Evolutionary conservation across 2,329 filamentous ascomycete species (phyloP), one percentile per base, ranked within the genome.

Genomic region (Grosmannia huntii): DNA sequence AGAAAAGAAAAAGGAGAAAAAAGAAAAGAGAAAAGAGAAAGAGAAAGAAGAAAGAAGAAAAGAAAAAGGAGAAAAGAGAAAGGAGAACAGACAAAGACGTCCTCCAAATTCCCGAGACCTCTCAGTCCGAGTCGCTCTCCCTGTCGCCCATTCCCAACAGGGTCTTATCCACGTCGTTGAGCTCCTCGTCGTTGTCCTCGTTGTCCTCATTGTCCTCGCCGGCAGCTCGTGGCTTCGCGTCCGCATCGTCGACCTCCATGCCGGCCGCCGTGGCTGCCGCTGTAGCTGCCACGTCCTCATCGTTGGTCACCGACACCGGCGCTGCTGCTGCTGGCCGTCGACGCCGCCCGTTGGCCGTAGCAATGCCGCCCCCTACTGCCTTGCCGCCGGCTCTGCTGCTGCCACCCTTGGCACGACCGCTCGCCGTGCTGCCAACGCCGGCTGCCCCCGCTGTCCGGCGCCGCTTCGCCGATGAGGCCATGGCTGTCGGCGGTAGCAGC

Each of bases 231-330:
- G 49, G 33, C 72, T 48, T 49, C 41, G 23, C 25, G 14, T 19
- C 53, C 7, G 36, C 77, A 6, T 71, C 75, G 58, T 76, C 41
- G 23, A 19, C 72, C 50, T 74, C 70, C 68, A 73, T 73, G 27
- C 70, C 70, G 44, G 75, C 67, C 41, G 78, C 14, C 38, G 38
- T 7, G 19, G 38, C 38, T 19, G 38, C 38, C 14, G 38, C 38
- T 19, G 14, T 16, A 14, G 38, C 41, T 44, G 31, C 31, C 31
- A 10, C 23, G 46, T 49, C 46, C 44, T 62, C 64, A 21, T 64
- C 66, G 33, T 57, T 21, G 48, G 56, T n/a, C 19, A 19, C 16
- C 4, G 41, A 44, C 12, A 19, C 33, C n/a, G 16, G n/a, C 12
- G 12, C 9, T 10, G 25, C 48, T 5, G 48, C 48, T 4, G n/a